Evolutionary conservation across 805 yeast species (phyloP).

Genomic region (Starmerella powellii): DNA sequence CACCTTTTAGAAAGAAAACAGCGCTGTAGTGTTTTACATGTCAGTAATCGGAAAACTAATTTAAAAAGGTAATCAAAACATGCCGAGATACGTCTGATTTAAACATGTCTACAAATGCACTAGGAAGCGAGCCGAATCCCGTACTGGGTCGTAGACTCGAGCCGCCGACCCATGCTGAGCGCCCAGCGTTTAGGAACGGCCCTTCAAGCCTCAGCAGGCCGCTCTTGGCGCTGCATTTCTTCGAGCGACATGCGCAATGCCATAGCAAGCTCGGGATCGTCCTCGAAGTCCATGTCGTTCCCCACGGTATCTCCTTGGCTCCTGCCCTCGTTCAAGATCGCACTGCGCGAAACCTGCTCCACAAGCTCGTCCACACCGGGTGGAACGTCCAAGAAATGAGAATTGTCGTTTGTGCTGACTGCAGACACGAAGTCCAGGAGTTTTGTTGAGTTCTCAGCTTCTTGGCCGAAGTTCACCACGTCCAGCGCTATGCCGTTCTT

Average conservation of each 20-base stretch:
- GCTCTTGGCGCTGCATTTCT: slow-evolving; percentile 60
- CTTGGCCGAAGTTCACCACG: slow-evolving; percentile 86
- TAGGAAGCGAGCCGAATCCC: too few species aligned
- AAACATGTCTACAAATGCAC: too few species aligned
- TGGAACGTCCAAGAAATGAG: slow-evolving; percentile 70
- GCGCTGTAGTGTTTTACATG: too few species aligned
- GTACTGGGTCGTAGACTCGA: too few species aligned
- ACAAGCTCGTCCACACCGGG: slow-evolving; percentile 79
- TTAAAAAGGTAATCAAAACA: too few species aligned
- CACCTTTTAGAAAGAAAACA: too few species aligned
- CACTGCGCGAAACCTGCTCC: slow-evolving; percentile 66
- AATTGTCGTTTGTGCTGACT: slow-evolving; percentile 52
- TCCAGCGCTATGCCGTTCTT: slow-evolving; percentile 87
- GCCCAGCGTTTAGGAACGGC: too few species aligned
- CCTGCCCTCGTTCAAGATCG: slow-evolving; percentile 44
- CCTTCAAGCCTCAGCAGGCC: slow-evolving; percentile 4
- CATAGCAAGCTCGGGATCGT: slow-evolving; percentile 94
- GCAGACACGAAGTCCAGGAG: slow-evolving; percentile 65
- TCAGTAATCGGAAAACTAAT: too few species aligned
- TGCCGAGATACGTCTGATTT: too few species aligned
- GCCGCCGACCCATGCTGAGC: too few species aligned
- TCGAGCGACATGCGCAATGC: slow-evolving; percentile 90
- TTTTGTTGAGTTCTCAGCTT: slow-evolving; percentile 57
- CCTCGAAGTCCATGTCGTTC: slow-evolving; percentile 54
- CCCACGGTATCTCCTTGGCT: slow-evolving; percentile 34